These are phyloP conservation scores for Arthroderma sp. DNA, from an alignment of 2,329 filamentous ascomycete genomes.

Conservation along the genomic window DNA sequence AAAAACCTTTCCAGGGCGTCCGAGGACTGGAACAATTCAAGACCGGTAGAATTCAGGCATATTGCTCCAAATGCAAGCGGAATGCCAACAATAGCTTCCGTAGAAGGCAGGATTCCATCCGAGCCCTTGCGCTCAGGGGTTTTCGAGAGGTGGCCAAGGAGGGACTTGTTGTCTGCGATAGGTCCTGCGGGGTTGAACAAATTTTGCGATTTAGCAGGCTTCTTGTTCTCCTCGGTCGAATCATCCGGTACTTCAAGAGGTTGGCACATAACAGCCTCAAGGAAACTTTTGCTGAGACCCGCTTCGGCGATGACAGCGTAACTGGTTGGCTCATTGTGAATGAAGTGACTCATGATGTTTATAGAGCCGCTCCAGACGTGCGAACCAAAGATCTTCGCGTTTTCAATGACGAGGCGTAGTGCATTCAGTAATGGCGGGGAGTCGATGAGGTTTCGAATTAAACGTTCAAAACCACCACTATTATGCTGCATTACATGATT, in stretches of 20 bases:
- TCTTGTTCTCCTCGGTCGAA: constrained; percentile 26
- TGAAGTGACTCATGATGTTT: constrained; percentile 85
- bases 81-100: constrained; percentile 76
- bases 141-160: constrained; percentile 24
- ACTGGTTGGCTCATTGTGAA: constrained; percentile 97
- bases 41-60: constrained; percentile 74
- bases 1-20: constrained; percentile 76
- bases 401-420: constrained; percentile 68
- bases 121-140: constrained; percentile 36
- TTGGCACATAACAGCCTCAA: constrained; percentile 60
- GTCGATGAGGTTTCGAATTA: constrained; percentile 87
- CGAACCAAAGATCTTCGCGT: constrained; percentile 70
- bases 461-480: constrained; percentile 72
- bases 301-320: constrained; percentile 93
- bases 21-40: constrained; percentile 76
- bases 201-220: constrained; percentile 30
- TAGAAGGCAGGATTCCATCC: constrained; percentile 68
- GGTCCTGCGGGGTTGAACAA: constrained; percentile 20
- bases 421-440: constrained; percentile 72
- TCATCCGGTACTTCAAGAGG: constrained; percentile 23
- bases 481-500: constrained; percentile 85
- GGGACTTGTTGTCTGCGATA: constrained; percentile 15
- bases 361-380: constrained; percentile 93
- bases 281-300: constrained; percentile 71
- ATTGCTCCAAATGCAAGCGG: constrained; percentile 87